Base-by-base conservation (phyloP, 192 early-diverging fungal species). In the Allomyces javanicus region DNA sequence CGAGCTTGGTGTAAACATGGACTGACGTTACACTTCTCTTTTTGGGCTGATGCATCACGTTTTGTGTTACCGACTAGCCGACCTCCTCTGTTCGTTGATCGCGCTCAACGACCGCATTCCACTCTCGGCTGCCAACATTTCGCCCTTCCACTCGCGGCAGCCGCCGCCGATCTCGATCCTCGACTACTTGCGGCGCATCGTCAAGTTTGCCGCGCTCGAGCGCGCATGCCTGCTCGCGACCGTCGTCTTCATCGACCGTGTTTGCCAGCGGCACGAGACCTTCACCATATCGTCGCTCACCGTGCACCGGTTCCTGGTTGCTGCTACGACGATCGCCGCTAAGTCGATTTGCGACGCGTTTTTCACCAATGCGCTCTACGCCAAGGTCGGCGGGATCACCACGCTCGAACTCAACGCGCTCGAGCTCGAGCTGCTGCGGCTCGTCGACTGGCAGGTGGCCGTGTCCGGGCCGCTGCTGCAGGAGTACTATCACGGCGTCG, bases 191-290 rank as follows among this genome's bases (percentile, higher is more conserved):
- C 50, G 67, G 25, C 75, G 83, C 55, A 78, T 83, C 44, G 75
- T 79, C 55, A 83, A 83, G 63, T 84, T 79, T 67, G 78, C 79
- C 10, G 67, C 74, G 11, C 70, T 84, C n/a, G 83, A 84, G 67
- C 62, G 70, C 10, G 69, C 75, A 23, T 78, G 75, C 14, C 64
- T 84, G 25, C 64, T 84, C 25, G 71, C 79, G 55, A 63, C 81
- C 6, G 65, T 84, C 17, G 71, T 84, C 23, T 84, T 76, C 69
- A 75, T 84, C 40, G 83, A 84, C 70, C 67, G 72, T 71, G 66
- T 69, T 0, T 74, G 79, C 44, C 21, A 43, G 0, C n/a, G 62
- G 33, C 71, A 63, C 64, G 68, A 68, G 19, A 68, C 71, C 24
- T 83, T 83, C 66, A 79, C 79, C 17, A 78, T 83, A 19, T 75